Base-by-base conservation (phyloP, 371 early-diverging fungal species). In the Mortierella sp. region DNA sequence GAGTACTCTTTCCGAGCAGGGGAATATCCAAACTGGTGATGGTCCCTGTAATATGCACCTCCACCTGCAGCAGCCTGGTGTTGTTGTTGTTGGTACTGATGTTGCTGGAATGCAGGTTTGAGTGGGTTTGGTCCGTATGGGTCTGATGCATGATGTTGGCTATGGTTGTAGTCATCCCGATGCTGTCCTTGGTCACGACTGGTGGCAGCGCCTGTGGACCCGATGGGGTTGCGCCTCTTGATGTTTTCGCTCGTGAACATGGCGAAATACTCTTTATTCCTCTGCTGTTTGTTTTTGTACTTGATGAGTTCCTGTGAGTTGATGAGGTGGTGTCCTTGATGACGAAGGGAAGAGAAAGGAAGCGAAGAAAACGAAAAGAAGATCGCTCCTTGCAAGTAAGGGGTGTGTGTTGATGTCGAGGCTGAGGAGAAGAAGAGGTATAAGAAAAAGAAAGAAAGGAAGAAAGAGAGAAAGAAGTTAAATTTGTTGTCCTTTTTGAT, bases 231-330 rank as follows among this genome's bases (percentile, higher is more conserved):
- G 69, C 84, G 84, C 76, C 84, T 53, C 61, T 84, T 84, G 74
- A 84, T 84, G 84, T 76, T 71, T 54, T 77, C 79, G 79, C 74
- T 61, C 46, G 71, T 75, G 76, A 80, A 83, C 84, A 83, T 83
- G n/a, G 31, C 44, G 28, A 28, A 69, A 34, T 21, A 13, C 5
- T 34, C 31, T 40, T 13, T 46, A 8, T 8, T 16, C 34, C 64
- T 64, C 2, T 37, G 37, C 19, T 16, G 21, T 59, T 14, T 26
- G 9, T 28, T 54, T 54, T 24, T 24, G 34, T 69, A 43, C 69
- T 50, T 31, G n/a, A 71, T 55, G 57, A 76, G 44, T 26, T 28
- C 40, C 48, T 34, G 9, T n/a, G 24, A 13, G 34, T 28, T 55
- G 53, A 59, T 59, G 48, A 13, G 48, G 48, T 13, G 24, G 46